Base-by-base conservation (phyloP, 495 filamentous ascomycete species). In the Hypomontagnella submonticulosa region DNA sequence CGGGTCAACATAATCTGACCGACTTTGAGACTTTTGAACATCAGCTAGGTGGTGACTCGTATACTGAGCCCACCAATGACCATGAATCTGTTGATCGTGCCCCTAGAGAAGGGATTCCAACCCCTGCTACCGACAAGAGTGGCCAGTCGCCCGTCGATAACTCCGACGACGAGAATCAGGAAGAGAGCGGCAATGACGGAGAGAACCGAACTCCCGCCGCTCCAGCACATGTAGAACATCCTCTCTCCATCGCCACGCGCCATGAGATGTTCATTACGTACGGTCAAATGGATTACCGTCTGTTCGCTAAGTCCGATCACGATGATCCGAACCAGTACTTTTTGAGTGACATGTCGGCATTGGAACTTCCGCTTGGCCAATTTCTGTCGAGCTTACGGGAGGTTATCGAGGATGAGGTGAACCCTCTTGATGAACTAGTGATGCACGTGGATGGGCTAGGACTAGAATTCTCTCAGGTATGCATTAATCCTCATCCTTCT, bases 401-500 rank as follows among this genome's bases (percentile, higher is more conserved):
- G 20, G 83, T 92, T 5, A 85, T 97, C 58, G 78, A 79, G 27
- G 82, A 89, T 15, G 90, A 89, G 66, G 80, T 95, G 16, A 74
- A 77, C 15, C 79, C 87, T 27, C 83, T 87, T 30, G 88, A 93
- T 58, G 88, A 93, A 60, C 75, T 96, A 43, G 80, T 87, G 19
- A 77, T 95, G 57, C 81, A 86, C 46, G 80, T 96, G 54, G 85
- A 88, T 13, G 78, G 85, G 19, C 78, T 95, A 56, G 88, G 84
- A 63, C 79, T 96, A 33, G 83, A 90, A 64, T 79, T 92, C 73
- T 85, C 83, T 61, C 90, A 95, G 83, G 90, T 90, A 81, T 83
- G 83, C 55, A 63, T 27, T 30, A 47, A 7, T 15, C 32, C 18
- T 19, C 11, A 2, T 7, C 13, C 11, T 43, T 6, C 19, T 12